phyloP scores from a whole-genome alignment of 164 flowering plant species.

The Dillenia suffruticosa region DNA sequence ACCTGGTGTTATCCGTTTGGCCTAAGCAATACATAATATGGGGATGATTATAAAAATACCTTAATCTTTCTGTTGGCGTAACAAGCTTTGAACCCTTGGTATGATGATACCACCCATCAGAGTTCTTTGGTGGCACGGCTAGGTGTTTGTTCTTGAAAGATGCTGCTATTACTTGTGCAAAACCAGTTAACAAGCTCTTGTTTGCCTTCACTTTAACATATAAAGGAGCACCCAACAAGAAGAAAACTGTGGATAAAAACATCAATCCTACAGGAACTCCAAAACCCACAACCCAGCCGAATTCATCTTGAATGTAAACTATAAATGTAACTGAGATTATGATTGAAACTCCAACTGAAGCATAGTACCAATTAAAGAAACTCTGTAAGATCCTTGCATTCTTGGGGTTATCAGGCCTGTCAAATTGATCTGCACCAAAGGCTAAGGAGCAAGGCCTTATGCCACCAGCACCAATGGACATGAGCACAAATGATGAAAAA shows the following conservation, averaged over 20 bases:
- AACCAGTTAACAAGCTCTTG: constrained; percentile 37
- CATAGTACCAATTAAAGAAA: constrained; percentile 44
- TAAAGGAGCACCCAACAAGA: constrained; percentile 37
- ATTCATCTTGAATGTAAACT: constrained; percentile 34
- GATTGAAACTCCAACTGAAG: constrained; percentile 21
- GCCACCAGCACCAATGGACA: constrained; percentile 50
- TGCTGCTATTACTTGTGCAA: constrained; percentile 31
- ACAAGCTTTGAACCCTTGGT: constrained; percentile 19
- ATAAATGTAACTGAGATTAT: constrained; percentile 32
- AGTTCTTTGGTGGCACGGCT: constrained; percentile 16
- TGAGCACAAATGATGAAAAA: constrained; percentile 28
- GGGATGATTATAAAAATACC: constrained; percentile 22
- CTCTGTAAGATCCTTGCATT: constrained; percentile 23
- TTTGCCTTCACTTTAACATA: constrained; percentile 34
- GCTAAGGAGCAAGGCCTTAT: constrained; percentile 49
- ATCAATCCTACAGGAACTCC: constrained; percentile 35
- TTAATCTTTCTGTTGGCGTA: constrained; percentile 34
- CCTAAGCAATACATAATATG: not conserved
- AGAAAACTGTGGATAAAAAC: constrained; percentile 31
- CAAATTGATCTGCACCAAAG: constrained; percentile 51
- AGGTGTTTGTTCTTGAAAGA: constrained; percentile 35
- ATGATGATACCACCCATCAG: constrained; percentile 25
- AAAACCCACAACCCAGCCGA: constrained; percentile 44
- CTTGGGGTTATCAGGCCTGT: constrained; percentile 18
- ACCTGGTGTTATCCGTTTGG: too few relatives aligned